Conservation (phyloP, 2,329 filamentous ascomycete species). For the Aurifilum marmelostoma region DNA sequence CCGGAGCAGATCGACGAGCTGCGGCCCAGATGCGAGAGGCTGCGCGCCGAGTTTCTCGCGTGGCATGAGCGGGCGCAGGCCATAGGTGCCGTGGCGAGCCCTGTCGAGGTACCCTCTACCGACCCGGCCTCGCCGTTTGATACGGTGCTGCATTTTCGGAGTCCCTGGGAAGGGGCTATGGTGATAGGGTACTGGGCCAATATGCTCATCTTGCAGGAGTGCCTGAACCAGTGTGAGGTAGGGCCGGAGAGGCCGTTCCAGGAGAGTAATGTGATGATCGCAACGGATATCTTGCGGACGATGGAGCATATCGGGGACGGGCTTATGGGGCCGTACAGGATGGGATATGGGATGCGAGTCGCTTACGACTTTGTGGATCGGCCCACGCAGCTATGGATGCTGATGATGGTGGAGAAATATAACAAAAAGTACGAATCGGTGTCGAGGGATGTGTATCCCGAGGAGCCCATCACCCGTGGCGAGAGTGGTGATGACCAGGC, state of each 20-base stretch:
- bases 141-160: slow-evolving; percentile 38
- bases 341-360: slow-evolving; percentile 44
- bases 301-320: slow-evolving; percentile 44
- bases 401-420: slow-evolving; percentile 24
- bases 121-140: slow-evolving; percentile 40
- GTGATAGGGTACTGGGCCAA: slow-evolving; percentile 44
- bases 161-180: slow-evolving; percentile 41
- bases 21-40: slow-evolving; percentile 34
- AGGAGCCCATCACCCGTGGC: not conserved
- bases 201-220: slow-evolving; percentile 45
- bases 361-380: slow-evolving; percentile 44
- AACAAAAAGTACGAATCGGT: slow-evolving; percentile 20
- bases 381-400: slow-evolving; percentile 42
- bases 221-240: slow-evolving; percentile 39
- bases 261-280: slow-evolving; percentile 35
- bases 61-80: slow-evolving; percentile 40
- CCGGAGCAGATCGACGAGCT: slow-evolving; percentile 37
- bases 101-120: slow-evolving; percentile 36
- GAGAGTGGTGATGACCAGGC: not conserved
- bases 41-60: slow-evolving; percentile 37
- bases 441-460: slow-evolving; percentile 22
- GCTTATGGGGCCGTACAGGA: slow-evolving; percentile 44
- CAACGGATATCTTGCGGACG: slow-evolving; percentile 42
- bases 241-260: slow-evolving; percentile 32
- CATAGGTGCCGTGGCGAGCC: slow-evolving; percentile 32